Evolutionary conservation across 164 flowering plant species (phyloP).

Genomic region (Paratinospora sagittata): DNA sequence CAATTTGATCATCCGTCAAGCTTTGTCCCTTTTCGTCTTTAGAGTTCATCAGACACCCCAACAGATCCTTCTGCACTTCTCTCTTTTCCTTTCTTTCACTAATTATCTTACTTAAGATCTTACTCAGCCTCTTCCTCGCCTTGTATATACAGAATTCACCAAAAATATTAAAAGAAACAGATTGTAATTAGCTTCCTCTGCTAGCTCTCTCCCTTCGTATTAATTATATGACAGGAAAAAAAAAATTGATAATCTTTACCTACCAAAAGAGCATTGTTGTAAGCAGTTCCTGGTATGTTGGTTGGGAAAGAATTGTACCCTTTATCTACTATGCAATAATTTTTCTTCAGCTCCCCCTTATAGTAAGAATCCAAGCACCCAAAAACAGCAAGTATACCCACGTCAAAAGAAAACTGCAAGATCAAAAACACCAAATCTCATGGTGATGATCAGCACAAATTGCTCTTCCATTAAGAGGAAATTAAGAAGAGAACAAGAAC

Average conservation of each 20-base stretch:
- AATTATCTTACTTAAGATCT: constrained; percentile 51
- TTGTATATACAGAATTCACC: constrained; percentile 17
- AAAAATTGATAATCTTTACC: not conserved
- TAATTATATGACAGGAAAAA: not conserved
- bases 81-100: constrained; percentile 49
- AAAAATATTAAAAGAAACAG: not conserved
- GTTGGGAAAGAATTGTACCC: constrained; percentile 82
- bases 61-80: constrained; percentile 33
- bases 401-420: constrained; percentile 61
- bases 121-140: constrained; percentile 69
- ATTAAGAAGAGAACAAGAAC: constrained; percentile 9
- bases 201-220: too few relatives aligned
- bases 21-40: constrained; percentile 49
- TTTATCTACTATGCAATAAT: constrained; percentile 52
- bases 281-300: constrained; percentile 61
- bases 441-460: too few relatives aligned
- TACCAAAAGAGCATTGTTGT: constrained; percentile 57
- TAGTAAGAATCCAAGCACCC: constrained; percentile 38
- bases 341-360: constrained; percentile 46
- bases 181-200: not conserved
- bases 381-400: constrained; percentile 55
- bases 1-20: constrained; percentile 59
- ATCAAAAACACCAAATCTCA: not conserved
- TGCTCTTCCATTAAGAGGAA: constrained; percentile 4
- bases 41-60: constrained; percentile 48